These are phyloP conservation scores for Elsinoe ampelina DNA, from an alignment of 2,329 filamentous ascomycete species.

Conservation along the genomic window DNA sequence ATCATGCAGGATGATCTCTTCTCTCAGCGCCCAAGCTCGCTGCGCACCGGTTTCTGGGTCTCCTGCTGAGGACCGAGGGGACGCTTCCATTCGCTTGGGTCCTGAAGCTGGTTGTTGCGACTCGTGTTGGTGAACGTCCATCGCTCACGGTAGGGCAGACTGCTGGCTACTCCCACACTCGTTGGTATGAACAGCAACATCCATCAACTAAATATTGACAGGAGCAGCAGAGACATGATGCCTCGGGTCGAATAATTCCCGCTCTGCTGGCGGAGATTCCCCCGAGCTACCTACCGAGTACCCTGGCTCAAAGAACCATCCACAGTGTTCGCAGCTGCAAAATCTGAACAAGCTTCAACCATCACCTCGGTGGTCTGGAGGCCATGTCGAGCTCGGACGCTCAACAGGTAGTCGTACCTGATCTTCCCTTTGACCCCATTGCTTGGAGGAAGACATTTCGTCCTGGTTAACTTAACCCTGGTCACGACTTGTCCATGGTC, in stretches of 20 bases:
- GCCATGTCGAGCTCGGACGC: neutral
- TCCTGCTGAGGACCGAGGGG: neutral
- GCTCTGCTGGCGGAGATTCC: neutral
- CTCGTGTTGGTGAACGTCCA: neutral
- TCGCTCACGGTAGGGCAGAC: too few relatives aligned
- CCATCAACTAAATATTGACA: too few relatives aligned
- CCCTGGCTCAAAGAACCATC: neutral
- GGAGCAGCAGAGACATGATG: neutral
- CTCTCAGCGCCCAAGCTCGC: neutral
- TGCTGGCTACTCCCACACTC: too few relatives aligned
- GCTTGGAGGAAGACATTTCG: neutral
- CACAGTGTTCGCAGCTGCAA: neutral
- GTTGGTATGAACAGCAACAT: too few relatives aligned
- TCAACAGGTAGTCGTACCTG: neutral
- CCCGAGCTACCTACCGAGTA: neutral
- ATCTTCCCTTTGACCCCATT: neutral
- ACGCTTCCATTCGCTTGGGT: neutral
- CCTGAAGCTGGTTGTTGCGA: neutral
- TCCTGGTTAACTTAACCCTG: neutral
- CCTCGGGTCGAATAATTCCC: neutral
- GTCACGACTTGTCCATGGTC: neutral
- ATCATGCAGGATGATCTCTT: neutral
- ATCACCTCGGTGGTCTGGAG: neutral
- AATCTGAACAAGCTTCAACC: neutral
- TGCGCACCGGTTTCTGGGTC: constrained; percentile 1